phyloP scores from a whole-genome alignment of 805 yeast genomes.

The Priceomyces carsonii region DNA sequence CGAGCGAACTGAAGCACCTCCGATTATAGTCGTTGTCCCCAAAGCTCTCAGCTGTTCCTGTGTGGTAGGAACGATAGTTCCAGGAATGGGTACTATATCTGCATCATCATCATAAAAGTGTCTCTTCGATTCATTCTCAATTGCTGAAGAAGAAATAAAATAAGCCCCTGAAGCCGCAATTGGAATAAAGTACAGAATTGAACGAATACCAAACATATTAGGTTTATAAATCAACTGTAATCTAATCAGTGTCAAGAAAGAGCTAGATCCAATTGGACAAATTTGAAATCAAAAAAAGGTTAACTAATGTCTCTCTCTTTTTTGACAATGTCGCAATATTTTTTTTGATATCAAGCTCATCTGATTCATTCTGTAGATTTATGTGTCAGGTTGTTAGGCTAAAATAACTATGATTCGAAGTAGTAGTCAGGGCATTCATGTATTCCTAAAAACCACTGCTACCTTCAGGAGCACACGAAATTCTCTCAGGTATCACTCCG shows the following conservation, averaged over 20 bases:
- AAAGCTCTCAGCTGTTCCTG: slow-evolving; percentile 42
- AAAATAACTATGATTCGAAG: too few species aligned
- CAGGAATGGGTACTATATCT: slow-evolving; percentile 49
- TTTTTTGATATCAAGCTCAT: too few species aligned
- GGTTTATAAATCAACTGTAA: too few species aligned
- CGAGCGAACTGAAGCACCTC: slow-evolving; percentile 59
- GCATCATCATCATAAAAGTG: slow-evolving; percentile 53
- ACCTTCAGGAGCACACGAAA: too few species aligned
- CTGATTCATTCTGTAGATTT: too few species aligned
- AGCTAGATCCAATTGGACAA: too few species aligned
- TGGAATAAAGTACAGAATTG: slow-evolving; percentile 6
- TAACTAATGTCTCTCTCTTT: slow-evolving; percentile 1
- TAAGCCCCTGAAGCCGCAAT: slow-evolving; percentile 1
- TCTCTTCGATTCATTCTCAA: slow-evolving; percentile 27
- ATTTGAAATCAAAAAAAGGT: too few species aligned
- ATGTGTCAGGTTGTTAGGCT: too few species aligned
- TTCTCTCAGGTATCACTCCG: too few species aligned
- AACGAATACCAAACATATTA: slow-evolving; percentile 7
- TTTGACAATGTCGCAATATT: slow-evolving; percentile 1
- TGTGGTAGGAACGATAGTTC: slow-evolving; percentile 47
- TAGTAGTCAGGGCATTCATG: too few species aligned
- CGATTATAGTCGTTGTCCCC: slow-evolving; percentile 50
- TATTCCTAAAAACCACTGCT: too few species aligned
- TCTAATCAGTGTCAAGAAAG: too few species aligned
- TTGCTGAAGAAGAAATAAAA: slow-evolving; percentile 1